Base-by-base conservation (phyloP, 2,329 filamentous ascomycete species). In the Monilinia aucupariae region DNA sequence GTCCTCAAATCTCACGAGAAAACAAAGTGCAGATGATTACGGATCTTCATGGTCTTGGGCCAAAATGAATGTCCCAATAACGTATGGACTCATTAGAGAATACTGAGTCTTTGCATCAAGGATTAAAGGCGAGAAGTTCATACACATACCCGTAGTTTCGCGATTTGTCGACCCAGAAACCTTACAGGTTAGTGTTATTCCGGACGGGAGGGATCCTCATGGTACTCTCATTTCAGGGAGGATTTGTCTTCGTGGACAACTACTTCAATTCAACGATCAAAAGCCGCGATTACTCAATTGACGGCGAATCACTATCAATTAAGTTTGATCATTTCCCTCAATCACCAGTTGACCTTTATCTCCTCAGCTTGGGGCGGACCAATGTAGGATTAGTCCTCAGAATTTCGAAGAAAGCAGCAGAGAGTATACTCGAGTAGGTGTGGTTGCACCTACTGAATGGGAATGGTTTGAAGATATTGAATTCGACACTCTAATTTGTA, bases 21-120 rank as follows among this genome's bases (percentile, higher is more conserved):
- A n/a, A 17, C 45, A 50, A 34, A 48, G 43, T 59, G 37, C 45
- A 10, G 6, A 25, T 32, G 22, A 49, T 43, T 51, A 62, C 32
- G 61, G 53, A 15, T 53, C 61, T 34, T 62, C 61, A 39, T 62
- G 61, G 53, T 62, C 61, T 17, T 62, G 61, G 61, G 53, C 61
- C 13, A 58, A 56, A 22, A 59, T 62, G 61, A 50, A 62, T 45
- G 51, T 41, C 9, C 34, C 53, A 22, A 62, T 62, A 47, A 61
- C 59, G 2, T 61, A 55, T 27, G 39, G 52, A 15, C 59, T 55
- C 8, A 25, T 55, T 15, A 45, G 39, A 37, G 59, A 61, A 61
- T 41, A 56, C 7, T 30, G 59, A 10, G 43, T 47, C 4, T 61
- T 55, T 7, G 50, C 22, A 37, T 55, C 37, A 22, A 47, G 50